Evolutionary conservation across 805 yeast genomes (phyloP).

Genomic region (Komagataella populi): DNA sequence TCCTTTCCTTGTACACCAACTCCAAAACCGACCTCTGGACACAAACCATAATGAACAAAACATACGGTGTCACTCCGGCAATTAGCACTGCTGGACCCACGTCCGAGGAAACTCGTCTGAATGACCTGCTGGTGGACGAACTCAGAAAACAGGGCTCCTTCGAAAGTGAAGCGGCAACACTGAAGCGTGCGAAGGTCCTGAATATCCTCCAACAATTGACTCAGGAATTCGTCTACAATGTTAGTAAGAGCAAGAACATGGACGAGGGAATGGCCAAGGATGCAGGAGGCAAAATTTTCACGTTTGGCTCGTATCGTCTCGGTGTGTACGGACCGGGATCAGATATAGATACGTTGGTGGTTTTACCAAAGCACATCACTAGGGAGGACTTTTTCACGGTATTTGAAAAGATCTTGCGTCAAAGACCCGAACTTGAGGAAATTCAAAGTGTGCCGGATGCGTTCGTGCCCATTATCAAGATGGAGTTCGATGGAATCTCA

Average conservation of each 20-base stretch:
- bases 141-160: slow-evolving; percentile 76
- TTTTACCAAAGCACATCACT: slow-evolving; percentile 90
- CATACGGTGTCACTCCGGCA: slow-evolving; percentile 68
- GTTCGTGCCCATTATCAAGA: slow-evolving; percentile 90
- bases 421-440: slow-evolving; percentile 77
- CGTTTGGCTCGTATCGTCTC: slow-evolving; percentile 85
- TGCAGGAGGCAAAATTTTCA: slow-evolving; percentile 96
- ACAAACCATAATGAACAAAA: not conserved
- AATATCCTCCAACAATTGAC: slow-evolving; percentile 58
- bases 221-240: slow-evolving; percentile 71
- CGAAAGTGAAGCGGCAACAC: slow-evolving; percentile 76
- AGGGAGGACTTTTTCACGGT: slow-evolving; percentile 83
- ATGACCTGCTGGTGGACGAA: slow-evolving; percentile 67
- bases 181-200: slow-evolving; percentile 65
- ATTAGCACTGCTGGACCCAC: slow-evolving; percentile 81
- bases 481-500: slow-evolving; percentile 81
- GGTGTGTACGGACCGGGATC: slow-evolving; percentile 98
- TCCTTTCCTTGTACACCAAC: not conserved
- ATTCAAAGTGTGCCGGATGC: slow-evolving; percentile 93
- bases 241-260: slow-evolving; percentile 77
- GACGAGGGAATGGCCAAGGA: slow-evolving; percentile 95
- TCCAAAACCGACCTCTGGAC: not conserved
- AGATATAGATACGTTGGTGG: slow-evolving; percentile 94
- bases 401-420: slow-evolving; percentile 55
- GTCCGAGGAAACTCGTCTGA: slow-evolving; percentile 59